Conservation (phyloP, 768 basidiomycete genomes). For the Serpula lacrymans region DNA sequence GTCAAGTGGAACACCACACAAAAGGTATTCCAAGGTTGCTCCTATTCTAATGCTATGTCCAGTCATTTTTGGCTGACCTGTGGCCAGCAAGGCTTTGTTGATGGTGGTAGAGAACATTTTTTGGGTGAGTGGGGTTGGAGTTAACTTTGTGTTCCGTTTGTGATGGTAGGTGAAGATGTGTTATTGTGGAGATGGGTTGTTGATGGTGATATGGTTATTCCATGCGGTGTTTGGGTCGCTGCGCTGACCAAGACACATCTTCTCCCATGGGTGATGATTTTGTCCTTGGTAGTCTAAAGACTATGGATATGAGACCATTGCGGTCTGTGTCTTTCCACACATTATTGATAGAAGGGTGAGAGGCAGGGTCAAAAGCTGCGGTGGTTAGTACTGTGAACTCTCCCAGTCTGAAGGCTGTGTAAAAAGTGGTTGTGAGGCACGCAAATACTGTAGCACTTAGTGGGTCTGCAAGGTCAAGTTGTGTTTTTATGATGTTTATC, state of each 20-base stretch:
- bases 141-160: no score
- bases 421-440: conserved; percentile 16
- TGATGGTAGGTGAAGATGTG: conserved; percentile 30
- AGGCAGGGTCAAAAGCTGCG: conserved; percentile 5
- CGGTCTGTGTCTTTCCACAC: neutral
- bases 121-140: no score
- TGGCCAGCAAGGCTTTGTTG: no score
- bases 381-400: conserved; percentile 16
- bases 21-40: no score
- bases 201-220: conserved; percentile 19
- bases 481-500: neutral
- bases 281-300: neutral
- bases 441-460: conserved; percentile 12
- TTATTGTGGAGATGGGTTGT: conserved; percentile 13
- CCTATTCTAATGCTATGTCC: no score
- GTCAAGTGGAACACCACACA: no score
- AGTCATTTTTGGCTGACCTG: no score
- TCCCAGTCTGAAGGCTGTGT: conserved; percentile 9
- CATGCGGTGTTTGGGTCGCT: conserved; percentile 9
- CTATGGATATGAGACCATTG: neutral
- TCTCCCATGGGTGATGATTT: conserved; percentile 12
- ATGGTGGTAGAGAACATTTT: no score
- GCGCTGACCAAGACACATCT: conserved; percentile 10
- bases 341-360: conserved; percentile 7
- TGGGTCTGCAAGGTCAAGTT: conserved; percentile 6